Percentiles rank a stretch among this genome's conserved stretches.
These are phyloP conservation scores for Hypoxylon sp. DNA, from an alignment of 2,329 filamentous ascomycete genomes.

Conservation along the genomic window DNA sequence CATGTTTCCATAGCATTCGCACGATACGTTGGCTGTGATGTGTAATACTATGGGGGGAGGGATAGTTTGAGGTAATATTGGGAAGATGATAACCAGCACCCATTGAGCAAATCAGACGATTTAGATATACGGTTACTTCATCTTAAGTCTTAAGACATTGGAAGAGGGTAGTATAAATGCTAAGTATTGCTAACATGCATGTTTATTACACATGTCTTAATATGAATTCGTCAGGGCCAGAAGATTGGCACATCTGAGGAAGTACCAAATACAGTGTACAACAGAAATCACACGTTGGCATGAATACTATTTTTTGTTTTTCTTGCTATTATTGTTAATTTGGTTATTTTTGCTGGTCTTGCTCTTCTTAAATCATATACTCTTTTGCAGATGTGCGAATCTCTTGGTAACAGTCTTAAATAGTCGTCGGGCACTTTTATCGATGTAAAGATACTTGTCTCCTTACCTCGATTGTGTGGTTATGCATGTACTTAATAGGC, in stretches of 20 bases:
- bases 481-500: not conserved
- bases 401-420: no score
- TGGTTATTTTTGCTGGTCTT: no score
- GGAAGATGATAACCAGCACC: not conserved
- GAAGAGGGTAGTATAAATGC: not conserved
- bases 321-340: no score
- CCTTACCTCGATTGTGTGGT: not conserved
- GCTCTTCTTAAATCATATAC: no score
- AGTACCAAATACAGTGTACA: no score
- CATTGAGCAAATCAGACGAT: not conserved
- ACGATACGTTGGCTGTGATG: not conserved
- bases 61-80: slow-evolving; percentile 2
- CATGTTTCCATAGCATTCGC: not conserved
- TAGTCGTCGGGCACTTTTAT: not conserved
- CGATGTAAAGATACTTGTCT: not conserved
- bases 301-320: no score
- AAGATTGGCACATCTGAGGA: no score
- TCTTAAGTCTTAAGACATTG: not conserved
- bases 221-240: no score
- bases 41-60: not conserved
- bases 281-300: no score
- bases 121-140: not conserved
- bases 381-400: no score
- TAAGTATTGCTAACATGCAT: not conserved
- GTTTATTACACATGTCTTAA: not conserved